Conservation (phyloP, 2,329 filamentous ascomycete genomes). For the Trichoderma endophyticum region DNA sequence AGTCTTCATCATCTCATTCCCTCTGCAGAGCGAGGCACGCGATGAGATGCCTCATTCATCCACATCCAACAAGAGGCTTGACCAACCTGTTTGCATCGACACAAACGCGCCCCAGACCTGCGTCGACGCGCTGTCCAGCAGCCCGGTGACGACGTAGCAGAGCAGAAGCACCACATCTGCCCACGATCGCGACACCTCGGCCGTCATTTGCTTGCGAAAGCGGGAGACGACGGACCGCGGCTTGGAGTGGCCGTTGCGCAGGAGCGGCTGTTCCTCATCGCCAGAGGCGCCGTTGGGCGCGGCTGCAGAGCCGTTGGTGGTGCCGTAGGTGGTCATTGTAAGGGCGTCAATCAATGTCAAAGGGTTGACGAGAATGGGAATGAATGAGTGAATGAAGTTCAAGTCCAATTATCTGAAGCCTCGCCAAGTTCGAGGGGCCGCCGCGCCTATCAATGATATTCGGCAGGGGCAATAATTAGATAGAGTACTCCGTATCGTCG, state of each 20-base stretch:
- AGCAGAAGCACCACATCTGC: conserved; percentile 66
- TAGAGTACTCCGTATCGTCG: background rate
- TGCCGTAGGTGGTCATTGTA: conserved; percentile 13
- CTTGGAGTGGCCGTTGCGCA: conserved; percentile 27
- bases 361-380: background rate
- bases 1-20: background rate
- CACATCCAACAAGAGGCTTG: background rate
- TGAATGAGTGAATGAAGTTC: background rate
- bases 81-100: conserved; percentile 74
- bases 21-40: background rate
- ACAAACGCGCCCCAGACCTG: conserved; percentile 78
- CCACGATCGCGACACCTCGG: conserved; percentile 57
- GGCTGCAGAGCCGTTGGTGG: conserved; percentile 21
- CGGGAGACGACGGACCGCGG: conserved; percentile 24
- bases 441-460: background rate
- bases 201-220: conserved; percentile 35
- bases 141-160: conserved; percentile 73
- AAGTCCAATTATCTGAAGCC: background rate
- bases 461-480: background rate
- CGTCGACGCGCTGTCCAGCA: conserved; percentile 73
- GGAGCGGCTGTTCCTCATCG: conserved; percentile 37
- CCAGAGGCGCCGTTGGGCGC: conserved; percentile 19
- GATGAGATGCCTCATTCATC: background rate
- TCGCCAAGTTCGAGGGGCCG: background rate
- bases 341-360: background rate